Conservation (phyloP, 331 rosid species). For the Acacia concinna region DNA sequence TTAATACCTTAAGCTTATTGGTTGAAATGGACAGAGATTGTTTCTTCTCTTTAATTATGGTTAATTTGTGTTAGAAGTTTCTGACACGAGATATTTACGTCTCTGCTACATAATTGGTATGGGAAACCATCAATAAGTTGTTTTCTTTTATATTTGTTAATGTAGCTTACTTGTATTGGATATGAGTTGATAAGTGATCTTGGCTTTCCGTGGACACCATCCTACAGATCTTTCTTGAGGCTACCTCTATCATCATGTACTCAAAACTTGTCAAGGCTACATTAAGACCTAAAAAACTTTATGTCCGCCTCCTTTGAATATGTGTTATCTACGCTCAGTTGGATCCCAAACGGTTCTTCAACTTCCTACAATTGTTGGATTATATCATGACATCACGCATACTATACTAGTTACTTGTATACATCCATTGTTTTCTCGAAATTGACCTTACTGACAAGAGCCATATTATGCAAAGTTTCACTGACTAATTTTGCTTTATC, state of each 20-base stretch:
- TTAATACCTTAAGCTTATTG: not conserved
- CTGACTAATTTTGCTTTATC: slow-evolving; percentile 20
- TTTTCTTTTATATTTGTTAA: not conserved
- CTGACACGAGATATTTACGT: not conserved
- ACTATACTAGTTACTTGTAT: not conserved
- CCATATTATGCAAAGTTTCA: not conserved
- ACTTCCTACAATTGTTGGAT: not conserved
- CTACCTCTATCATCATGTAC: not conserved
- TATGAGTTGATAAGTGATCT: not conserved
- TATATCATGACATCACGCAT: not conserved
- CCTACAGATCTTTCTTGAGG: not conserved
- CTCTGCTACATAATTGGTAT: not conserved
- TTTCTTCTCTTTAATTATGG: not conserved
- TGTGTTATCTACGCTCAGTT: not conserved
- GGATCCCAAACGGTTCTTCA: not conserved
- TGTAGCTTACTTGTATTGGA: not conserved
- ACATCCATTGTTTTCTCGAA: not conserved
- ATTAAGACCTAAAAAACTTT: not conserved
- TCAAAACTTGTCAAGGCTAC: not conserved
- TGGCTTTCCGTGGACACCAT: not conserved
- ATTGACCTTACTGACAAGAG: not conserved
- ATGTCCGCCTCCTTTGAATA: not conserved
- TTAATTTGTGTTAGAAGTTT: not conserved
- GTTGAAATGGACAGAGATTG: not conserved
- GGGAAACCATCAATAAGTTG: not conserved